A percentile compares a stretch with the other conserved stretches of the same genome.
Evolutionary conservation across 73 alveolate genomes (phyloP).

Genomic region (Paramecium tetraurelia): DNA sequence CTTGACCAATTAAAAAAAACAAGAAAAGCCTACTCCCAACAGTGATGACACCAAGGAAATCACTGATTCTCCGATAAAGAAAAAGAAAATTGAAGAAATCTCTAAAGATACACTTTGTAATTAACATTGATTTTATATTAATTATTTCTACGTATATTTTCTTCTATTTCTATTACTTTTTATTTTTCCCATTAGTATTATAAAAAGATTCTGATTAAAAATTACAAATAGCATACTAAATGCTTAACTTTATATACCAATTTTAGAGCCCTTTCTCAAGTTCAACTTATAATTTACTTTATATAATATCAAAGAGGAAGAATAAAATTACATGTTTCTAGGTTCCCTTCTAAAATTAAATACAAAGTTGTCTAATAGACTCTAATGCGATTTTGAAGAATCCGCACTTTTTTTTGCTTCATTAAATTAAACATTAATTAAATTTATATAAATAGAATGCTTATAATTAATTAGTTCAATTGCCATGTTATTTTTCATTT

Average conservation of each 20-base stretch:
- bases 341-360: background rate
- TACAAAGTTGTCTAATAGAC: background rate
- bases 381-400: background rate
- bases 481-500: background rate
- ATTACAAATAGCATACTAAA: background rate
- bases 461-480: background rate
- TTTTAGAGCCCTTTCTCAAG: background rate
- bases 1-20: background rate
- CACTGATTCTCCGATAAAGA: conserved; percentile 1
- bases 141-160: background rate
- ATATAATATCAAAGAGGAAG: too few species aligned
- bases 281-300: background rate
- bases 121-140: background rate
- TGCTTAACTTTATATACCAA: background rate
- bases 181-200: background rate
- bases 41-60: conserved; percentile 4
- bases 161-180: background rate
- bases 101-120: conserved; percentile 4
- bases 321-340: background rate
- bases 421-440: background rate
- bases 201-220: background rate
- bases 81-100: conserved; percentile 26
- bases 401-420: background rate
- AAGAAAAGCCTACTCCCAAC: background rate
- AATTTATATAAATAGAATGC: background rate